Evolutionary conservation across 805 yeast species (phyloP), one percentile per base, ranked within the genome.

Genomic region (Zygoascus biomembranicola): DNA sequence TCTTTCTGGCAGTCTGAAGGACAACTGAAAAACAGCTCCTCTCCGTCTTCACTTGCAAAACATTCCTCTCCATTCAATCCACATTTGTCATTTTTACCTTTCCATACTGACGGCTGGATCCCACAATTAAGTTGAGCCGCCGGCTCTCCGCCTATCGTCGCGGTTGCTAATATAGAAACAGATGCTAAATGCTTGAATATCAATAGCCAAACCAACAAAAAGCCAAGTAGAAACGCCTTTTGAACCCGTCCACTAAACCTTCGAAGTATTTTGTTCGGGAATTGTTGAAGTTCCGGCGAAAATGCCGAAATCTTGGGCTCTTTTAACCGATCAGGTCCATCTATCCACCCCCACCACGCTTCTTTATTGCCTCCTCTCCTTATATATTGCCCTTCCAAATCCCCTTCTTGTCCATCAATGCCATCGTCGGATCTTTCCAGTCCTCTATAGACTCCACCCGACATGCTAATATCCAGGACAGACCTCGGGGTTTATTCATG

Each of bases 1-100:
- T 81, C 87, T 35, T 84, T 71, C 59, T 84, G 89, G 69, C 98
- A 90, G 35, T 90, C 71, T 0, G 97, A 95, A 0, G 96, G 96
- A 67, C 98, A 90, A 59, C 89, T 74, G 62, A 90, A 75, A 3
- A 77, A 66, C 28, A 84, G 75, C 19, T 77, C 77, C 14, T 70
- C 63, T 31, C 72, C 67, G 2, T 64, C 69, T 47, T 76, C 69
- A 0, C 81, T 77, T 8, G 44, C 56, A 1, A 64, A 68, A 67
- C 96, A 89, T 8, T 71, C 57, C n/a, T 71, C 66, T 1, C 84
- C 96, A 58, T 83, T 72, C 9, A 84, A 59, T 0, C 97, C 97
- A 73, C 97, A 90, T 0, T 73, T 76, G 9, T 78, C 80, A 62
- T 85, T 86, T 53, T 82, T 84, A 0, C 96, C 96, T 49, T 65